phyloP scores from a whole-genome alignment of 1,284 basidiomycete species.

The Marasmius sp. region DNA sequence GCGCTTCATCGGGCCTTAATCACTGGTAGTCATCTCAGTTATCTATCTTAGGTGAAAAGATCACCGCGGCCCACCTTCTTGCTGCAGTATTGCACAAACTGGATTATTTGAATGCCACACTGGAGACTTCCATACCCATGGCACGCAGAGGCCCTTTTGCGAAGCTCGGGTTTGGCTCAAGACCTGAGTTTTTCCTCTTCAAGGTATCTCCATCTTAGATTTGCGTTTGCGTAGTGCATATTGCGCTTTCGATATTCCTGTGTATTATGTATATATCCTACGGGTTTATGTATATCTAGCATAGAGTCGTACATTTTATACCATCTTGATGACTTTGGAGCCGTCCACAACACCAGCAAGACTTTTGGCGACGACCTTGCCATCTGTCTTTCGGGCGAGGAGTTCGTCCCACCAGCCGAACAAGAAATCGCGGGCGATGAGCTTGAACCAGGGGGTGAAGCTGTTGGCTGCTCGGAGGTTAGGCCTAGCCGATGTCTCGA shows the following conservation, averaged over 20 bases:
- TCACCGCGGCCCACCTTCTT: conserved; percentile 29
- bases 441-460: conserved; percentile 99
- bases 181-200: conserved; percentile 46
- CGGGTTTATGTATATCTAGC: background rate
- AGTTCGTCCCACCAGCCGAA: conserved; percentile 99
- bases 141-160: conserved; percentile 36
- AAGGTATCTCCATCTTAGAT: conserved; percentile 20
- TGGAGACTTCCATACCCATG: conserved; percentile 45
- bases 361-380: conserved; percentile 66
- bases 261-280: conserved; percentile 3
- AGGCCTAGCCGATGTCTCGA: conserved; percentile 9
- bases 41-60: conserved; percentile 29
- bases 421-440: conserved; percentile 95
- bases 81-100: conserved; percentile 44
- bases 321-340: conserved; percentile 77
- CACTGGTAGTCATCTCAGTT: background rate
- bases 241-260: background rate
- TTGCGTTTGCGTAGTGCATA: background rate
- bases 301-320: conserved; percentile 28
- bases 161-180: conserved; percentile 31
- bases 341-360: conserved; percentile 71
- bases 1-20: conserved; percentile 34
- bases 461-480: conserved; percentile 57
- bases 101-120: conserved; percentile 36
- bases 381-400: conserved; percentile 59